Conservation (phyloP, 2,329 filamentous ascomycete species). For the Phialocephala sp. region DNA sequence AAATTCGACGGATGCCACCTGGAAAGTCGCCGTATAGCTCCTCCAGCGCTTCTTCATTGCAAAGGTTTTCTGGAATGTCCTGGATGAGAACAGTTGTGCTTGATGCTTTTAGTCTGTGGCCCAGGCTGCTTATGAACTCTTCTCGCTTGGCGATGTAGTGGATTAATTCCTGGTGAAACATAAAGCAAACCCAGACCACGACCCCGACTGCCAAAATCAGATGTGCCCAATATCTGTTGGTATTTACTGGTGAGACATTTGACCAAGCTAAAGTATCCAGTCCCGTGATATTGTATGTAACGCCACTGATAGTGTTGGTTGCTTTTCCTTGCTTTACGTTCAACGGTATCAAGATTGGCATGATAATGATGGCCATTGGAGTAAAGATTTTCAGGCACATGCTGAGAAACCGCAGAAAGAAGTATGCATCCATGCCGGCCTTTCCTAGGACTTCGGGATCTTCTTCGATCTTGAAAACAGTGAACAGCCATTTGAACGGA, state of each 20-base stretch:
- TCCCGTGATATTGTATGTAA: slow-evolving; percentile 40
- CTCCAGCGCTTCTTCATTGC: slow-evolving; percentile 39
- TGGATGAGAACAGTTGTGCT: slow-evolving; percentile 43
- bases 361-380: slow-evolving; percentile 38
- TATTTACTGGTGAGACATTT: slow-evolving; percentile 40
- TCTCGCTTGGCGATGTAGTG: slow-evolving; percentile 41
- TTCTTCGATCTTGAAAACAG: slow-evolving; percentile 38
- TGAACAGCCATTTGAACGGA: slow-evolving; percentile 39
- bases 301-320: slow-evolving; percentile 31
- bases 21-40: slow-evolving; percentile 42
- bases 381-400: slow-evolving; percentile 41
- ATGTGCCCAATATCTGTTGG: slow-evolving; percentile 43
- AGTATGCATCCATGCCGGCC: slow-evolving; percentile 41
- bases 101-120: slow-evolving; percentile 41
- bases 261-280: slow-evolving; percentile 42
- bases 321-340: slow-evolving; percentile 39
- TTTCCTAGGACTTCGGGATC: slow-evolving; percentile 32
- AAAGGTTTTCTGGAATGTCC: slow-evolving; percentile 41
- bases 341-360: slow-evolving; percentile 41
- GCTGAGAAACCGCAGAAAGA: slow-evolving; percentile 39
- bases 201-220: slow-evolving; percentile 38
- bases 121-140: slow-evolving; percentile 39
- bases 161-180: slow-evolving; percentile 41
- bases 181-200: slow-evolving; percentile 41
- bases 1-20: slow-evolving; percentile 40